Evolutionary conservation across 2,329 filamentous ascomycete genomes (phyloP), one percentile per base, ranked within the genome.

Genomic region (Ophiostoma perfectum): DNA sequence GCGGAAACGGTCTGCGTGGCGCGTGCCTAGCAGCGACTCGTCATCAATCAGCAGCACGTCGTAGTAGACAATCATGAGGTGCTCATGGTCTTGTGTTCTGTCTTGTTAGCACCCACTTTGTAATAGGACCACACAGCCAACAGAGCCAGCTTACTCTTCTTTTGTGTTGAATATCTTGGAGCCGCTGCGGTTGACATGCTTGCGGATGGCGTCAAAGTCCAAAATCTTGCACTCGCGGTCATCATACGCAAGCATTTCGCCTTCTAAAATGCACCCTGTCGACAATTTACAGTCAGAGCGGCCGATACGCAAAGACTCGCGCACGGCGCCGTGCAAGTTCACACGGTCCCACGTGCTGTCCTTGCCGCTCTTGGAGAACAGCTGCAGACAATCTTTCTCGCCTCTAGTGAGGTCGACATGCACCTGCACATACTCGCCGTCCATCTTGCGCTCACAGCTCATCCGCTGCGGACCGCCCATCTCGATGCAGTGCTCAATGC

Each of bases 281-380:
- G 81, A 83, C 71, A 96, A 77, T 11, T 79, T 83, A 75, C 90
- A 90, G 7, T 82, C 80, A 0, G 81, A 70, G 1, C 79, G 78
- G 3, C 87, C 87, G 45, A 96, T 81, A 7, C 81, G 81, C 5
- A 96, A 79, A 3, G 89, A 88, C 3, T 86, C 79, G 55, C 83
- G 81, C 68, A 97, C 87, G 1, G 83, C 83, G 2, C 83, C 82
- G 71, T 90, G 87, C 36, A 96, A 77, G 1, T 80, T 81, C 11
- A 77, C 73, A 45, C 90, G 85, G 76, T 96, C 93, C 66, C 79
- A 75, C 0, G 92, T 97, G 62, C 92, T 94, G 72, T 97, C 91
- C 75, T 95, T 96, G 69, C 93, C 92, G 74, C 92, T 95, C 76
- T 97, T 97, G 9, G 92, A 96, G 75, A 95, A 97, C 42, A 97